Evolutionary conservation across 106 monocot species (phyloP), one percentile per base, ranked within the genome.

Genomic region (Dendrobium huoshanense): DNA sequence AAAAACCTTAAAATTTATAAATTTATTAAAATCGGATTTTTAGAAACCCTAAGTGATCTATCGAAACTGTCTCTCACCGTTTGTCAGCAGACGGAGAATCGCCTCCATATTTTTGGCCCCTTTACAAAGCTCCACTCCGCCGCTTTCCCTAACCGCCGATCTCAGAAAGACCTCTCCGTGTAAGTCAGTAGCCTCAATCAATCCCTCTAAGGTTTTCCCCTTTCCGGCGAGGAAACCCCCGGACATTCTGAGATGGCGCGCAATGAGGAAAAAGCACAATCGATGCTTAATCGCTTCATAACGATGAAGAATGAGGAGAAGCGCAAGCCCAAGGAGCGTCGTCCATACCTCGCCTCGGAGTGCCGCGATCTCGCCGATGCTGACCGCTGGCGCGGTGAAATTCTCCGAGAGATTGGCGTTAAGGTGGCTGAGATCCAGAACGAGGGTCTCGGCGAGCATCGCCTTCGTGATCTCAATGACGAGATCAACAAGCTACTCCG

Each of bases 231-330:
- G 64, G 33, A 37, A 33, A 13, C 70, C 3, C 33, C 3, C 7
- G 13, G 70, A 37, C 16, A 37, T 4, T 4, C 43, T 44, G 20
- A 74, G 43, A 97, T 98, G 97, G 97, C 97, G 19, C 88, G 97
- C 13, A 95, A 98, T 77, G 97, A 98, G 87, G 97, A 98, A 92
- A 98, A 98, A 75, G 97, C 97, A 40, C 97, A 98, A 81, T 98
- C 97, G 55, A 98, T 98, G 97, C 92, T 98, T 55, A 98, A 98
- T 82, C 88, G 97, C 68, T 98, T 92, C 88, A 86, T 98, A 55
- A 80, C 94, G 77, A 98, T 98, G 97, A 98, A 98, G 85, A 84
- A 88, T 55, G 97, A 98, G 90, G 97, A 98, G 91, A 98, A 92
- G 87, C 86, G 86, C 84, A 98, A 91, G 85, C 97, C 97, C 51